Conservation (phyloP, 305 asterid species). For the Solanum hybrid region DNA sequence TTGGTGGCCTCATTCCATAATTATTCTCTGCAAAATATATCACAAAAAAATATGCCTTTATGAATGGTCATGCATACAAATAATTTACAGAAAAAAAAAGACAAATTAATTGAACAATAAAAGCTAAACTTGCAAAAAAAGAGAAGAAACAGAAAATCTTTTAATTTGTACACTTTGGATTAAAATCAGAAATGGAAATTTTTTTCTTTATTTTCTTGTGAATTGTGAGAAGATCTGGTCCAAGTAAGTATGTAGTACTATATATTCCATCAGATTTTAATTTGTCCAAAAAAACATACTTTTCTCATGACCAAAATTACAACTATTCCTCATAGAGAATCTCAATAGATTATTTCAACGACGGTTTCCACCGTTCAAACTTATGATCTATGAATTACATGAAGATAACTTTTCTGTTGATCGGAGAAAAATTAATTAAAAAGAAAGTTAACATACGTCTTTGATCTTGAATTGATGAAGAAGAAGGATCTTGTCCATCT, state of each 20-base stretch:
- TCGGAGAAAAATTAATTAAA: neutral
- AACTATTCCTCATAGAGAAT: slow-evolving; percentile 14
- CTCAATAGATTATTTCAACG: slow-evolving; percentile 9
- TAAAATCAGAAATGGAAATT: neutral
- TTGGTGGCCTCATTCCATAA: slow-evolving; percentile 12
- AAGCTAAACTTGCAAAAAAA: neutral
- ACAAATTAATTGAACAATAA: neutral
- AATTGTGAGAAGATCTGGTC: slow-evolving; percentile 33
- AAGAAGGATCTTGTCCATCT: slow-evolving; percentile 56
- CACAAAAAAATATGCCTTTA: neutral
- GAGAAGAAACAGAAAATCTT: neutral
- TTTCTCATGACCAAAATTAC: slow-evolving; percentile 23
- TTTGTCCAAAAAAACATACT: slow-evolving; percentile 20
- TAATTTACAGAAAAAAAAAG: neutral
- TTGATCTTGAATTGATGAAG: slow-evolving; percentile 44
- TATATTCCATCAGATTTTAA: slow-evolving; percentile 11
- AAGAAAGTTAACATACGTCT: slow-evolving; percentile 32
- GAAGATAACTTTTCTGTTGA: neutral
- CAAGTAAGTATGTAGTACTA: slow-evolving; percentile 31
- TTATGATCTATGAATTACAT: neutral
- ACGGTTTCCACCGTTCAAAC: neutral
- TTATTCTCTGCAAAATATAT: slow-evolving; percentile 3
- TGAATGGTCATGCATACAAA: neutral
- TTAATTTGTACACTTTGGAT: neutral
- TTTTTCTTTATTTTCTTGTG: neutral